Base-by-base conservation (phyloP, 805 yeast species). In the Hanseniaspora taiwanica region DNA sequence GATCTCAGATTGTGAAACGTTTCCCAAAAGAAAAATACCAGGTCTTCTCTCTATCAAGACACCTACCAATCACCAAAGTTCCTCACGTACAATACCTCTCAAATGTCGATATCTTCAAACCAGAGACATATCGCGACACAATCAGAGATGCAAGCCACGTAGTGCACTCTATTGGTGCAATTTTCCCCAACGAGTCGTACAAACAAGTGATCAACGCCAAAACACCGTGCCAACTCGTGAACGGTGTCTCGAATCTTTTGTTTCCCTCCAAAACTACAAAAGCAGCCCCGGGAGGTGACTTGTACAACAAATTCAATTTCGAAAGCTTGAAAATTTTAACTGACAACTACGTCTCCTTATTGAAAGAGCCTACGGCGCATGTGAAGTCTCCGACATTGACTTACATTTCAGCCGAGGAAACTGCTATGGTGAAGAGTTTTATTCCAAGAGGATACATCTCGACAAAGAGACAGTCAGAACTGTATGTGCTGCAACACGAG, bases 111-210 rank as follows among this genome's bases (percentile, higher is more conserved):
- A 66, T 84, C 0, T 79, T 84, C 53, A 59, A 76, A 18, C 81
- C 86, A 1, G 57, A 65, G 1, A 64, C 81, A 0, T 83, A 83
- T 52, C 48, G 52, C 16, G 55, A 63, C 2, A 56, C 66, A 23
- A 52, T 85, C 18, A 44, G 51, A 27, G 67, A 68, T 27, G 71
- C 76, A 1, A 64, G 69, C 37, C 75, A 81, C 1, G 89, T 86
- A 2, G 89, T 87, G 12, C 95, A 86, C 55, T 71, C 91, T 0
- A 65, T 86, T 40, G 97, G 97, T 0, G 68, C 82, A 3, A 57
- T 86, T 6, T 60, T 84, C 31, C 91, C 81, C 46, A 74, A 81
- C 49, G 69, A 66, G 42, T 64, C 69, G 27, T 87, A 87, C 59
- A 87, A 87, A 56, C 59, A 65, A 35, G 53, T 69, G 3, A 31